Base-by-base conservation (phyloP, 2,329 filamentous ascomycete species). In the Aspergillus oerlinghausenensis region DNA sequence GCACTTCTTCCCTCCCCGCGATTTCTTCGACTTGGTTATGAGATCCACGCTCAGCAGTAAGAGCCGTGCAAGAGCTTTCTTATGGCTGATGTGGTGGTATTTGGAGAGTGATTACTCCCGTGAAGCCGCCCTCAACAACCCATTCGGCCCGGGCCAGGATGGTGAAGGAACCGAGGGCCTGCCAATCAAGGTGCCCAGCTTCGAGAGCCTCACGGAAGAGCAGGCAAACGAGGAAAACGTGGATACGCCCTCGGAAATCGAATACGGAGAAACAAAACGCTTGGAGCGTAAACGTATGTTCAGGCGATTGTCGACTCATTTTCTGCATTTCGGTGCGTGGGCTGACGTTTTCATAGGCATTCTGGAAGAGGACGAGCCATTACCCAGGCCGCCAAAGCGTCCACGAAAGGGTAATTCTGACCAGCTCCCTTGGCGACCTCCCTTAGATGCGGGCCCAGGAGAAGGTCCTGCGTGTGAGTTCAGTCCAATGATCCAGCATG, bases 81-180 rank as follows among this genome's bases (percentile, higher is more conserved):
- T 99, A 21, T 99, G 94, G 94, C 80, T 99, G 61, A 95, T 99
- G 86, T 99, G 94, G 94, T 97, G 94, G 80, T 97, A 99, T 70
- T 82, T 99, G 19, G 94, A 99, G 72, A 96, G 92, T 28, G 91
- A 97, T 71, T 97, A 97, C 65, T 90, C 90, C 0, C 86, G 88
- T 65, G 90, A 96, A 67, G 91, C 90, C 55, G 93, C 91, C 48
- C 82, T 90, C 50, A 88, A 90, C 65, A 99, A 99, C 67, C 94
- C 94, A 0, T 99, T 97, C 66, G 94, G 94, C 0, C 73, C 75
- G 1, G 78, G 78, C 14, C 60, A 74, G 40, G 73, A 75, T 50
- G 76, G 74, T 28, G 74, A 79, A 52, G 75, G 71, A 9, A 68
- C 72, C 4, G 75, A 70, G 10, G 75, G 73, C 5, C 61, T 79